phyloP scores from a whole-genome alignment of 495 filamentous ascomycete species.

The Neurospora discreta region DNA sequence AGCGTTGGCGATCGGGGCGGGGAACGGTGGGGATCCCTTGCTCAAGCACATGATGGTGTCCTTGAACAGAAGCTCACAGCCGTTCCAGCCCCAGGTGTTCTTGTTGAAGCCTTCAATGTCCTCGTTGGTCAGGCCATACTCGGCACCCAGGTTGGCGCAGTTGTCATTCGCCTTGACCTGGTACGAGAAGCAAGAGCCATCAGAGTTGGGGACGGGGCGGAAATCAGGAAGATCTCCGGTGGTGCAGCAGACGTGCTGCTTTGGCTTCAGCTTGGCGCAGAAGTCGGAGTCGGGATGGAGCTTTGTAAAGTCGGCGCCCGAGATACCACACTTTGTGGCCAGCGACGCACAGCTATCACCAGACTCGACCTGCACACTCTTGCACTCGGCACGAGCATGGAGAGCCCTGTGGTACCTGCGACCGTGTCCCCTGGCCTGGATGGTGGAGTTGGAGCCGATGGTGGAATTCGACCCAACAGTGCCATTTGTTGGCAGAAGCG shows the following conservation, averaged over 20 bases:
- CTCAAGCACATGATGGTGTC: constrained; percentile 36
- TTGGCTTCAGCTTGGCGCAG: constrained; percentile 23
- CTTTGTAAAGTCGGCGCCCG: constrained; percentile 24
- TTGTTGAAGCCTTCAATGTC: constrained; percentile 31
- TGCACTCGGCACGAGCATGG: constrained; percentile 4
- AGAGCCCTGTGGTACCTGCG: not conserved
- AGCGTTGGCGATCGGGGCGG: constrained; percentile 16
- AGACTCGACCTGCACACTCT: constrained; percentile 11
- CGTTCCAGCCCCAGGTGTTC: constrained; percentile 40
- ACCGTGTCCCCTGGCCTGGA: not conserved
- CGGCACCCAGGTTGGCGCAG: constrained; percentile 21
- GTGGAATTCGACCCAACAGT: not conserved
- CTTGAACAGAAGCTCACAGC: constrained; percentile 25
- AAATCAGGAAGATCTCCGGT: constrained; percentile 26
- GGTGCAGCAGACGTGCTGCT: constrained; percentile 39
- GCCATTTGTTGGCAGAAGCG: not conserved
- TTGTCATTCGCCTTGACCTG: constrained; percentile 20
- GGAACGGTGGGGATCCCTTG: constrained; percentile 35
- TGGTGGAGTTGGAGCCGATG: not conserved
- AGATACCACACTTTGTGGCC: constrained; percentile 30
- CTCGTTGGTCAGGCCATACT: constrained; percentile 19
- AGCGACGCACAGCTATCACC: constrained; percentile 33
- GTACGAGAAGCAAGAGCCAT: constrained; percentile 34
- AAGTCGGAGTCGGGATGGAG: constrained; percentile 25
- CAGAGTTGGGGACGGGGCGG: constrained; percentile 26